Base-by-base conservation (phyloP, 768 basidiomycete species). In the Phallus indusiatus region DNA sequence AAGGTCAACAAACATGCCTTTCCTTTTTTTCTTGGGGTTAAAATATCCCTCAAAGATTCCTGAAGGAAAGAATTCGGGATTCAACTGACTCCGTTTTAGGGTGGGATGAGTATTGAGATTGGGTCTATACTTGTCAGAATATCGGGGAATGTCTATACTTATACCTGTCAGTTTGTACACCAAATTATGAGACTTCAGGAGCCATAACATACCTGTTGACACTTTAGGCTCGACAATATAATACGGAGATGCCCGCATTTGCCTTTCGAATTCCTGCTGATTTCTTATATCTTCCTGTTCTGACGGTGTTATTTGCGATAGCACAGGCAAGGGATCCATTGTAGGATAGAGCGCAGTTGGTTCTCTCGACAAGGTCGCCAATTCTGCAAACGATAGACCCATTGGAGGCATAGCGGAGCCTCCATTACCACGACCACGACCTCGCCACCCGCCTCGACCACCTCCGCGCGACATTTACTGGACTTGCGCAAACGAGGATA, bases 81-180 rank as follows among this genome's bases (percentile, higher is more conserved):
- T 81, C 3, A 93, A 72, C 24, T 88, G 83, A 63, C 79, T 82
- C 53, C 82, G 78, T 67, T 84, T 86, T 60, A 93, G 75, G 42
- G 79, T 74, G 11, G 89, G 87, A 59, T 84, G 83, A 0, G 79
- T 77, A 7, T 77, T 66, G 6, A 74, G 69, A 8, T 82, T 83
- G 1, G 84, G 81, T 7, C 84, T 79, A 68, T 91, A 90, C 70
- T 88, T 89, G 71, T 93, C 90, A 17, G 88, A 90, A 68, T 90
- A 93, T 28, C 87, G 82, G 47, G 86, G 82, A 4, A 92, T 72
- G 47, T 90, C 90, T 88, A 64, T 22, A 10, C 35, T 55, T n/a
- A 14, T 33, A 33, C 22, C 42, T 20, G 14, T 48, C 21, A 59
- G 37, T 21, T 33, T 8, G 46, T 33, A 28, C 54, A 36, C 59